These are phyloP conservation scores for Rasamsonia emersonii DNA, from an alignment of 2,329 filamentous ascomycete species.

Conservation along the genomic window DNA sequence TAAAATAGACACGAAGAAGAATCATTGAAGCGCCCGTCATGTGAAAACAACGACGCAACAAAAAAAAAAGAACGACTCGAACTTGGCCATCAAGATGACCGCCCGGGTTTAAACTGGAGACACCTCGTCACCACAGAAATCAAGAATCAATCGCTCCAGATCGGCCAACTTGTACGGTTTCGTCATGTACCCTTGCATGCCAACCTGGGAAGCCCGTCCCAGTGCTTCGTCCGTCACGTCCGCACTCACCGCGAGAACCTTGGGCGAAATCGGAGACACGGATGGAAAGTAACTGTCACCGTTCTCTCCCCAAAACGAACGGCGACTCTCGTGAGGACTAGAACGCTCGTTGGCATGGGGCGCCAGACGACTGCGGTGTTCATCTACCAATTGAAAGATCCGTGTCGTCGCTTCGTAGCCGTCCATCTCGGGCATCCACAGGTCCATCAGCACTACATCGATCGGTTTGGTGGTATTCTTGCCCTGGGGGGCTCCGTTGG, in stretches of 20 bases:
- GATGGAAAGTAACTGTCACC: constrained; percentile 6
- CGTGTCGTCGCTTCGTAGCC: constrained; percentile 59
- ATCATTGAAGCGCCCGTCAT: no score
- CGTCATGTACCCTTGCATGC: constrained; percentile 61
- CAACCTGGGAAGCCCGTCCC: constrained; percentile 50
- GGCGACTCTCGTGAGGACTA: constrained; percentile 1
- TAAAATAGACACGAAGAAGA: no score
- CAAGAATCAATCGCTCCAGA: constrained; percentile 51
- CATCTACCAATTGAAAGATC: constrained; percentile 49
- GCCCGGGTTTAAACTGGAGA: no score
- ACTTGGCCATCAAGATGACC: no score
- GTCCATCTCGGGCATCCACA: constrained; percentile 70
- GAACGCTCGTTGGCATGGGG: constrained; percentile 8
- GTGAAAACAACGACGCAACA: no score
- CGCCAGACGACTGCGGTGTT: constrained; percentile 20
- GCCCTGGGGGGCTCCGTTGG: constrained; percentile 15
- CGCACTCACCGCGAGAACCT: constrained; percentile 56
- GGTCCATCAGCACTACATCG: constrained; percentile 62
- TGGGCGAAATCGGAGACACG: constrained; percentile 33
- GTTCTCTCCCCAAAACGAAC: constrained; percentile 6
- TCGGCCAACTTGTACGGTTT: constrained; percentile 59
- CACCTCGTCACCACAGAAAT: constrained; percentile 29
- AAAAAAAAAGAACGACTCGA: no score
- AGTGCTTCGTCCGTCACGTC: constrained; percentile 58
- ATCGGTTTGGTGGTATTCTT: constrained; percentile 34